Conservation (phyloP, 495 filamentous ascomycete genomes). For the Saxophila tyrrhenica region DNA sequence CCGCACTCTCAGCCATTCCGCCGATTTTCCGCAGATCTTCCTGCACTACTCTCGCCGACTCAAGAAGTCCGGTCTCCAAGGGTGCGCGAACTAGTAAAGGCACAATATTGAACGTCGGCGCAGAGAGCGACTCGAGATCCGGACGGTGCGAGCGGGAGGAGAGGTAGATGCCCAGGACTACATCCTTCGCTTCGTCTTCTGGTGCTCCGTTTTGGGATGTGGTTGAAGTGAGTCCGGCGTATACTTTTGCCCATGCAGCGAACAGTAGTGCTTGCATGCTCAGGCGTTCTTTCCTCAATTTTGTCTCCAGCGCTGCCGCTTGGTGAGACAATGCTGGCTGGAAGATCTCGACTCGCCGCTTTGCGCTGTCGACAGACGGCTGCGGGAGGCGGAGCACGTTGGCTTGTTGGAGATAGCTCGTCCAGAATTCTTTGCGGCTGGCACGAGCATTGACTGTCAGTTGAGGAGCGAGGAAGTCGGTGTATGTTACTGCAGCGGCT, state of each 20-base stretch:
- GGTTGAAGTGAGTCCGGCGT: conserved; percentile 20
- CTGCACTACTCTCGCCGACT: conserved; percentile 36
- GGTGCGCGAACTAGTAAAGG: conserved; percentile 34
- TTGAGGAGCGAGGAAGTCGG: conserved; percentile 25
- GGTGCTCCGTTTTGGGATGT: not conserved
- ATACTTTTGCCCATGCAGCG: conserved; percentile 36
- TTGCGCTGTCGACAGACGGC: conserved; percentile 3
- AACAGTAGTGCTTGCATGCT: conserved; percentile 41
- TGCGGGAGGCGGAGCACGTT: conserved; percentile 11
- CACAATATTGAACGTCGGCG: conserved; percentile 44
- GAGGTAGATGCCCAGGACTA: conserved; percentile 45
- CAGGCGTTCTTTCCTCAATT: conserved; percentile 30
- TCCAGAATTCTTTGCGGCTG: conserved; percentile 41
- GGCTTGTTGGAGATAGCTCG: conserved; percentile 34
- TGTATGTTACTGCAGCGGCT: conserved; percentile 6
- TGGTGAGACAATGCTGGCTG: conserved; percentile 21
- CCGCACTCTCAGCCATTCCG: conserved; percentile 26
- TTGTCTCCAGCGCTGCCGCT: conserved; percentile 21
- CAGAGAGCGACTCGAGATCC: conserved; percentile 26
- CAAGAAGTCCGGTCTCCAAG: conserved; percentile 19
- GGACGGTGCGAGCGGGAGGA: conserved; percentile 42
- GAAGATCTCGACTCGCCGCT: conserved; percentile 33
- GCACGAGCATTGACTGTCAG: conserved; percentile 11
- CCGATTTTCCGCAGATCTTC: conserved; percentile 35
- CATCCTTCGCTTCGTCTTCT: conserved; percentile 18